Evolutionary conservation across 23 red algal species (phyloP), one percentile per base, ranked within the genome.

Genomic region (Chondrus crispus): DNA sequence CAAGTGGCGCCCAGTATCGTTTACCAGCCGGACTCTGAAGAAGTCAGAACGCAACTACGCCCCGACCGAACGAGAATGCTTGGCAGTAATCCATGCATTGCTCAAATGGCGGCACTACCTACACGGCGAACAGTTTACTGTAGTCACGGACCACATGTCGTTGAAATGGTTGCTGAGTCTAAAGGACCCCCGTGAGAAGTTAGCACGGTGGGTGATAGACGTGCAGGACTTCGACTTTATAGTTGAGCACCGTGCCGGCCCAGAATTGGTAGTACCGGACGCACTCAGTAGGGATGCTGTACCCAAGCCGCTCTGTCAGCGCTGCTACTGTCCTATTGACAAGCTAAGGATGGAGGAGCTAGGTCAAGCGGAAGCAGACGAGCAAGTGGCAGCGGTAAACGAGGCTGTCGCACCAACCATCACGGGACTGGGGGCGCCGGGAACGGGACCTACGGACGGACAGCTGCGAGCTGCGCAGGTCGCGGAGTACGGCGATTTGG

Each of bases 91-190:
- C 9, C 43, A 83, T 62, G 78, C 10, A 9, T 62, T 83, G 46
- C 18, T 32, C n/a, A 83, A 53, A 29, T 83, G 46, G 46, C 78
- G 78, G 26, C 78, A 83, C 24, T 83, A 83, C 57, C 32, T 83
- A 26, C 78, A 83, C 57, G 46, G 50, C 9, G 78, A 83, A 16
- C 24, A 0, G 20, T 83, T 83, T 26, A 60, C 45, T 6, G 46
- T 83, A 58, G 78, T 83, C 11, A 83, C 1, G 14, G 78, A 62
- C 24, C 46, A 83, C 33, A 13, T 14, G 46, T 83, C 78, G 24
- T 22, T 83, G 22, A 39, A 58, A 16, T 83, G 2, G 53, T 45
- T 83, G 48, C 45, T 68, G 9, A 60, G 40, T 52, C 1, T n/a
- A 11, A 37, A 2, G 13, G 32, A 58, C 45, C 45, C 33, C 57